phyloP scores from a whole-genome alignment of 257 asterid species.

The Penstemon eatonii region DNA sequence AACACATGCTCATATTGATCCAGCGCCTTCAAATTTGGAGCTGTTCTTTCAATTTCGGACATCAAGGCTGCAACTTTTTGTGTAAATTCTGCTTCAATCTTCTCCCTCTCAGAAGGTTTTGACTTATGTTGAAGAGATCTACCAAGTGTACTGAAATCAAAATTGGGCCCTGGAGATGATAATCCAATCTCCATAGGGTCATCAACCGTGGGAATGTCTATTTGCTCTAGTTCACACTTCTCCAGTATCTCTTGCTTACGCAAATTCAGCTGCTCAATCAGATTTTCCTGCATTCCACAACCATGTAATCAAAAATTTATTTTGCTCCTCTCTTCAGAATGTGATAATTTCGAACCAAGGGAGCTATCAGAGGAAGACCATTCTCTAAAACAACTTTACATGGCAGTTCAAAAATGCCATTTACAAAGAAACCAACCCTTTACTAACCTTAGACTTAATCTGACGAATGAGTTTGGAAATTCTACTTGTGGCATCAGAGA shows the following conservation, averaged over 20 bases:
- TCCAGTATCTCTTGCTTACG: constrained; percentile 84
- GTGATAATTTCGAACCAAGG: constrained; percentile 8
- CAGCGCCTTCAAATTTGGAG: constrained; percentile 92
- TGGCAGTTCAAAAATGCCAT: constrained; percentile 6
- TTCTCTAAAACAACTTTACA: not conserved
- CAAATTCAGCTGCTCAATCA: constrained; percentile 73
- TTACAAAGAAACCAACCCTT: constrained; percentile 21
- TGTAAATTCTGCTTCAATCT: constrained; percentile 79
- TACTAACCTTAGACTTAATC: constrained; percentile 81
- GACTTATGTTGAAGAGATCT: constrained; percentile 72
- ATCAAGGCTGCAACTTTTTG: constrained; percentile 64
- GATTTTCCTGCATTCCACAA: constrained; percentile 64
- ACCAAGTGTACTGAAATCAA: constrained; percentile 75
- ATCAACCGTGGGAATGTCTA: constrained; percentile 64
- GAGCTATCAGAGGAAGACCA: constrained; percentile 21
- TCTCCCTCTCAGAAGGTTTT: constrained; percentile 78
- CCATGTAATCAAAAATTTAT: constrained; percentile 10
- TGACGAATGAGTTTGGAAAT: constrained; percentile 87
- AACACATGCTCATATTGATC: constrained; percentile 83
- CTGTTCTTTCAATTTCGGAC: constrained; percentile 86
- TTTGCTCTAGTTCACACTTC: constrained; percentile 83
- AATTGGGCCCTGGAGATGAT: constrained; percentile 50
- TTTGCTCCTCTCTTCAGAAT: not conserved
- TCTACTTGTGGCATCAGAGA: constrained; percentile 85
- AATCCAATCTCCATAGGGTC: constrained; percentile 84